phyloP scores from a whole-genome alignment of 768 basidiomycete species.

The Gelatoporia subvermispora region DNA sequence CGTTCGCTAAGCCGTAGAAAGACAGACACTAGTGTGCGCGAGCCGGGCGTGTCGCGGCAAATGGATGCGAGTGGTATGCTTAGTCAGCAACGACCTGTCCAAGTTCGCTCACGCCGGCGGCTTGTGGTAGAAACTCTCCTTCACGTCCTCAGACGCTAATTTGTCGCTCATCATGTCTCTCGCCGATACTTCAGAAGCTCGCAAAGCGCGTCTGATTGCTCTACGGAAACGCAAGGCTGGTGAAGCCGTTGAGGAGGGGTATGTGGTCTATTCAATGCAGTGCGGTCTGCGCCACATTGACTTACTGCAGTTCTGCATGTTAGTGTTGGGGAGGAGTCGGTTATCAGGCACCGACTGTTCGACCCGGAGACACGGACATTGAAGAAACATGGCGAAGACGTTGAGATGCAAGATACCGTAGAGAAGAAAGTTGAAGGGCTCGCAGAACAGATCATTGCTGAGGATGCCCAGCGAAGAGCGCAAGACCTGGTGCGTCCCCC shows the following conservation, averaged over 20 bases:
- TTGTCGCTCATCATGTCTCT: conserved; percentile 46
- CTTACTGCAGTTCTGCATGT: not conserved
- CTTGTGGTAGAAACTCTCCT: not conserved
- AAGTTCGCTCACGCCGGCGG: not conserved
- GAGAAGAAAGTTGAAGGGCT: conserved; percentile 82
- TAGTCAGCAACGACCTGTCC: conserved; percentile 11
- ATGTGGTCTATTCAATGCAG: conserved; percentile 22
- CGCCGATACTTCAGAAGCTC: conserved; percentile 70
- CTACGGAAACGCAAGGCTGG: conserved; percentile 71
- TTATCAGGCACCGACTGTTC: conserved; percentile 76
- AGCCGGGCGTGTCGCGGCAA: not conserved
- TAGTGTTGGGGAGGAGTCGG: conserved; percentile 29
- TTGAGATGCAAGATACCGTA: conserved; percentile 73
- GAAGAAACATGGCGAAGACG: conserved; percentile 59
- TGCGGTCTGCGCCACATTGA: not conserved
- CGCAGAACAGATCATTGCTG: conserved; percentile 77
- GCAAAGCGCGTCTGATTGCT: conserved; percentile 77
- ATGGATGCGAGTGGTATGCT: conserved; percentile 8
- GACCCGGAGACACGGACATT: conserved; percentile 84
- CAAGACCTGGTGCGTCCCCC: conserved; percentile 74
- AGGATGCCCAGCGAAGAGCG: conserved; percentile 79
- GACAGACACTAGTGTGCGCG: not conserved
- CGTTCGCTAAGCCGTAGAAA: not conserved
- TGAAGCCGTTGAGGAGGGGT: conserved; percentile 38
- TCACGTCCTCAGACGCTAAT: too few species aligned